These are phyloP conservation scores for Vitis hybrid DNA, from an alignment of 177 flowering plant species.

Conservation along the genomic window DNA sequence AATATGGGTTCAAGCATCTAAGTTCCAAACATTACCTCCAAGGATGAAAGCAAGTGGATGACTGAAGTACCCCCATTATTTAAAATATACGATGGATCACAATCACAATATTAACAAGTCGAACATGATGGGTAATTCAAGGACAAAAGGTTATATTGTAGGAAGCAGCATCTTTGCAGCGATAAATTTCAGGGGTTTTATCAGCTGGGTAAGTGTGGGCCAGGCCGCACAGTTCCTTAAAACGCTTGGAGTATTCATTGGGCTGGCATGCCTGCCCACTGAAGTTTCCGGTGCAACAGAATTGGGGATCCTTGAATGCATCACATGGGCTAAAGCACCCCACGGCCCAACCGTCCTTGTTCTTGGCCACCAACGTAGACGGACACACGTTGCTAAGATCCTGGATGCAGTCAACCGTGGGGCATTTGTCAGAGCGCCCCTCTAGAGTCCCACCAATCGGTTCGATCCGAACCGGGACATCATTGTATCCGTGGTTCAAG, in stretches of 20 bases:
- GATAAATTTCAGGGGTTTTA: background rate
- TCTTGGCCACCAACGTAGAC: background rate
- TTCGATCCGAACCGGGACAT: background rate
- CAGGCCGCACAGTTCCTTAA: background rate
- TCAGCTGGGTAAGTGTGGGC: conserved; percentile 6
- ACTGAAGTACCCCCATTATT: background rate
- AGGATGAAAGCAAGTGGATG: background rate
- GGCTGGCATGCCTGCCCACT: background rate
- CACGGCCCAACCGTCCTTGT: background rate
- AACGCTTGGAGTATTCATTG: background rate
- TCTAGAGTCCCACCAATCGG: background rate
- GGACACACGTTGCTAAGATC: conserved; percentile 3
- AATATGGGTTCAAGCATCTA: no score
- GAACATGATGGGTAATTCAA: no score
- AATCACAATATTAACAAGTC: no score
- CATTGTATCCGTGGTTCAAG: background rate
- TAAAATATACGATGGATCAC: background rate
- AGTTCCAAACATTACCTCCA: no score
- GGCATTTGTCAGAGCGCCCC: background rate
- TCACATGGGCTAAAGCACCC: conserved; percentile 9
- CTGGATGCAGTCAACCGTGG: background rate
- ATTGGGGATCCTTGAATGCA: background rate
- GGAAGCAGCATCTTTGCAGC: background rate
- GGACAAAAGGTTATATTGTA: conserved; percentile 4
- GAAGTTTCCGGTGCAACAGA: background rate